Evolutionary conservation across 1,139 yeast genomes (phyloP), one percentile per base, ranked within the genome.

Genomic region (Sugiyamaella paludigena): DNA sequence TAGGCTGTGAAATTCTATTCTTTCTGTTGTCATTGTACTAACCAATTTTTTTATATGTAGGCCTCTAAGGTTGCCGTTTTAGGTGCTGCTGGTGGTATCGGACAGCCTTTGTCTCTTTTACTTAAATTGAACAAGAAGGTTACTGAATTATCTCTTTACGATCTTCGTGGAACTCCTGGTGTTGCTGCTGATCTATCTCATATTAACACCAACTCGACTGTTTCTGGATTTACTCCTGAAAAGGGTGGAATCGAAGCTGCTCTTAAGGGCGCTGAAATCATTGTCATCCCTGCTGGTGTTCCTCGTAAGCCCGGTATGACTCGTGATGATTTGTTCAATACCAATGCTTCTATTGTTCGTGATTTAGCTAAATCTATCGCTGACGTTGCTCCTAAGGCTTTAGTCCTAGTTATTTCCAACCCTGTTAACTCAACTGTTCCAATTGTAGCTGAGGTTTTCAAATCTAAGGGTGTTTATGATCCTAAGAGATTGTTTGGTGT

Each of bases 281-380:
- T 91, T 56, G 81, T 91, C 53, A 86, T 91, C 67, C 96, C 97
- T 56, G 97, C 97, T 44, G 97, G 98, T 67, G 87, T 91, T 52
- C 97, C 97, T 69, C 83, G 98, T 76, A 91, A 91, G 76, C 97
- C 97, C 50, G 97, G 97, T 60, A 91, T 91, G 98, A 87, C 97
- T 58, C 83, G 98, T 72, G 97, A 91, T 69, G 97, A 91, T 68
- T 79, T 91, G 68, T 88, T 91, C 79, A 82, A 82, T 74, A 87
- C 92, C 75, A 91, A 91, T 67, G 96, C 96, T 43, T 85, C 89
- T 45, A 91, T 91, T 69, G 89, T 91, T 50, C 78, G 85, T 59
- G 91, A 83, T 68, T 76, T 91, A 63, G 91, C 95, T 57, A 80
- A 79, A 68, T 87, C 87, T 45, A 82, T 87, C 62, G 94, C 95